phyloP scores from a whole-genome alignment of 805 yeast genomes.

The Kregervanrija fluxuum region DNA sequence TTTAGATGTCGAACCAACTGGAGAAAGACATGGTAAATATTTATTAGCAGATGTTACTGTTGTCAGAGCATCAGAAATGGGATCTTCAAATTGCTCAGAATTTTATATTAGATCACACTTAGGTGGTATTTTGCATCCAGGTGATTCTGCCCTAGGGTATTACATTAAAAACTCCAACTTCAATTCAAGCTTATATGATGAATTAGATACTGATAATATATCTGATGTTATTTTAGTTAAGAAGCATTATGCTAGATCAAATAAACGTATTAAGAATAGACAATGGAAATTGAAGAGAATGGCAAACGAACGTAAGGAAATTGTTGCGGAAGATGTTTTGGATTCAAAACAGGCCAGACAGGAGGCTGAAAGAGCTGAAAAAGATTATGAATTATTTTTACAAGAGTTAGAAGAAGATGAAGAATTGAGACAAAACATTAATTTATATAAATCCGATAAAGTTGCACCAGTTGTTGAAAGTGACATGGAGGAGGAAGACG shows the following conservation, averaged over 20 bases:
- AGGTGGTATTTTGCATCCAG: constrained; percentile 93
- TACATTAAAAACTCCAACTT: constrained; percentile 78
- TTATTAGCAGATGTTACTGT: constrained; percentile 87
- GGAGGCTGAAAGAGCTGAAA: constrained; percentile 87
- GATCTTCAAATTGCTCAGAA: constrained; percentile 66
- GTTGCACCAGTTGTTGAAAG: constrained; percentile 30
- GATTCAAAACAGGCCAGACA: constrained; percentile 70
- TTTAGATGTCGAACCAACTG: constrained; percentile 90
- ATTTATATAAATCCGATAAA: constrained; percentile 66
- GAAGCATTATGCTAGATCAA: constrained; percentile 79
- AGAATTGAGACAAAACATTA: constrained; percentile 86
- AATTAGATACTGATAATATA: constrained; percentile 49
- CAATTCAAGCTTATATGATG: constrained; percentile 81
- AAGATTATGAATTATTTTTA: constrained; percentile 90
- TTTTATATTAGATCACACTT: constrained; percentile 84
- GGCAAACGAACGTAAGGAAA: constrained; percentile 92
- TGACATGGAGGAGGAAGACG: constrained; percentile 53
- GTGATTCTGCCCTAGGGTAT: constrained; percentile 92
- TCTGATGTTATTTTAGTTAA: constrained; percentile 87
- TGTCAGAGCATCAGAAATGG: constrained; percentile 85
- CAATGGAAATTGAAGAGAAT: constrained; percentile 92
- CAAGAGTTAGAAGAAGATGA: constrained; percentile 97
- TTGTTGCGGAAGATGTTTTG: constrained; percentile 54
- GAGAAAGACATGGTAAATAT: constrained; percentile 64
- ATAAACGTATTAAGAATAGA: constrained; percentile 69